These are phyloP conservation scores for Apium graveolens DNA, from an alignment of 129 eudicot species.

Conservation along the genomic window DNA sequence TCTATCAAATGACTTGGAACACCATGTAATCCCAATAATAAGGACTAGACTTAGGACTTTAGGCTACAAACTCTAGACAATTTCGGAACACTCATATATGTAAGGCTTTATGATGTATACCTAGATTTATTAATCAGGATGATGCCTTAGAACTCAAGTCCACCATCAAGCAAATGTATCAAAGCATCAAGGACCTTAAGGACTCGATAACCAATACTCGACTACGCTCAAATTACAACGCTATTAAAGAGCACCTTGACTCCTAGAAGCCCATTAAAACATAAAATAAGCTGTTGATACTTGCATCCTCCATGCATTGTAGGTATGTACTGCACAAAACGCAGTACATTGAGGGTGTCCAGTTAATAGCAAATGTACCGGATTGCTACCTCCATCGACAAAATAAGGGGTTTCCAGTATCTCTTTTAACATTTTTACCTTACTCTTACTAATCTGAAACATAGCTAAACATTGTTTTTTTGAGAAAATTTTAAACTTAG, in stretches of 20 bases:
- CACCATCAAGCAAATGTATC: not conserved
- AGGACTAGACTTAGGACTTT: too few relatives aligned
- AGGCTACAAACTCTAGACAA: too few relatives aligned
- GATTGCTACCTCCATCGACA: not conserved
- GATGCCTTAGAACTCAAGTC: not conserved
- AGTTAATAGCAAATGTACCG: not conserved
- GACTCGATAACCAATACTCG: not conserved
- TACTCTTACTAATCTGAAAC: not conserved
- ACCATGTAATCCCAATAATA: too few relatives aligned
- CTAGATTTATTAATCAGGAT: not conserved
- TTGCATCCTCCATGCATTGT: too few relatives aligned
- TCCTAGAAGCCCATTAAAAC: too few relatives aligned
- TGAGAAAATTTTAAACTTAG: not conserved
- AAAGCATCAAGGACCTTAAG: too few relatives aligned
- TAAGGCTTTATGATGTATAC: too few relatives aligned
- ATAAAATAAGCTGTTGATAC: too few relatives aligned
- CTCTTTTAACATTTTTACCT: not conserved
- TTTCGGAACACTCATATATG: not conserved
- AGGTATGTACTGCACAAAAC: not conserved
- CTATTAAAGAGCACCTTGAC: too few relatives aligned
- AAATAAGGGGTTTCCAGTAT: not conserved
- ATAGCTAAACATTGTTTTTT: not conserved
- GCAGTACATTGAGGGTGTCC: not conserved
- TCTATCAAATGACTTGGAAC: too few relatives aligned
- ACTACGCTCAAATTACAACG: not conserved